Conservation (phyloP, 768 basidiomycete species). For the Candolleomyces eurysporus region DNA sequence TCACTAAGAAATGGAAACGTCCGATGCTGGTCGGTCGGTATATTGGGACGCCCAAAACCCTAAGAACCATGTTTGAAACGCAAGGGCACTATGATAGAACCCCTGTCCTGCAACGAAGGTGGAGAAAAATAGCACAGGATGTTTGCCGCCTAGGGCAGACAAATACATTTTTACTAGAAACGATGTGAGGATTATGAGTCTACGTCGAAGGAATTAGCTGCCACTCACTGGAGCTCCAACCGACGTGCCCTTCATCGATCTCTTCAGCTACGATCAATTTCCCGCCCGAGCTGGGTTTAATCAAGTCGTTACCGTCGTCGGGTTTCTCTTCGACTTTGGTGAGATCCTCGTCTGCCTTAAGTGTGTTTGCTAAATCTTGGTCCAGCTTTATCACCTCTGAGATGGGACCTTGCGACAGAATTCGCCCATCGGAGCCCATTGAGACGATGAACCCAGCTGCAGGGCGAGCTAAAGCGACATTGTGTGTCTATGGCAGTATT, state of each 20-base stretch:
- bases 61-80: slow-evolving; percentile 41
- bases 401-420: slow-evolving; percentile 46
- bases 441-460: slow-evolving; percentile 57
- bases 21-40: too few relatives aligned
- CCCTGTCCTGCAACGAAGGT: slow-evolving; percentile 24
- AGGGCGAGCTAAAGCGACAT: slow-evolving; percentile 47
- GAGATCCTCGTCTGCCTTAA: slow-evolving; percentile 24
- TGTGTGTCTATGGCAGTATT: slow-evolving; percentile 34
- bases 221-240: slow-evolving; percentile 42
- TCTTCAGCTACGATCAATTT: slow-evolving; percentile 66
- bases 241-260: slow-evolving; percentile 56
- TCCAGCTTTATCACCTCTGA: slow-evolving; percentile 37
- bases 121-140: slow-evolving; percentile 32
- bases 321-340: too few relatives aligned
- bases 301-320: too few relatives aligned
- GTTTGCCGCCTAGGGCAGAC: slow-evolving; percentile 28
- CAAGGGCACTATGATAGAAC: slow-evolving; percentile 20
- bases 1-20: too few relatives aligned
- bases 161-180: slow-evolving; percentile 34
- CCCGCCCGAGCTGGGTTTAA: slow-evolving; percentile 29
- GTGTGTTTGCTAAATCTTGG: slow-evolving; percentile 24
- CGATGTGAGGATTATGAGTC: neutral
- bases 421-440: slow-evolving; percentile 49
- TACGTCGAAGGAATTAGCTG: neutral
- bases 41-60: slow-evolving; percentile 48